Percentiles rank a stretch among this genome's conserved stretches.
These are phyloP conservation scores for Oidium heveae DNA, from an alignment of 2,329 filamentous ascomycete species.

Conservation along the genomic window DNA sequence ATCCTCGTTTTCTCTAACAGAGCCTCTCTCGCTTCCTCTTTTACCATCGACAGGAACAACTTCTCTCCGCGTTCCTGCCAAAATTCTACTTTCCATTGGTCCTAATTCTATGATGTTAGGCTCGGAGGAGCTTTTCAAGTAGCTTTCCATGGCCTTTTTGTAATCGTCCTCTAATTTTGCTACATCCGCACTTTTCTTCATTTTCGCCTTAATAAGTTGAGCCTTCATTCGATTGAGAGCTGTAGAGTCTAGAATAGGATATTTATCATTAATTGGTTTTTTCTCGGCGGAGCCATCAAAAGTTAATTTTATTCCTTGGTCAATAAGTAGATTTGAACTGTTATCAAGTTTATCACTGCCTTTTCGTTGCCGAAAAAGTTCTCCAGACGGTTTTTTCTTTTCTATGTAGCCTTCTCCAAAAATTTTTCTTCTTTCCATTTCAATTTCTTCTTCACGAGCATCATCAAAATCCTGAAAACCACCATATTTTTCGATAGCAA, in stretches of 20 bases:
- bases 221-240: constrained; percentile 73
- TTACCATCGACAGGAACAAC: constrained; percentile 57
- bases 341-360: constrained; percentile 20
- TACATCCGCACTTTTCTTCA: constrained; percentile 22
- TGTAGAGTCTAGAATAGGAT: constrained; percentile 42
- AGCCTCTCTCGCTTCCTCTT: constrained; percentile 59
- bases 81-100: constrained; percentile 70
- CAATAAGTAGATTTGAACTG: constrained; percentile 18
- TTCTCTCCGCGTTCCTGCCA: constrained; percentile 49
- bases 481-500: constrained; percentile 64
- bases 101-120: constrained; percentile 55
- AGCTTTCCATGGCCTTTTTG: constrained; percentile 43
- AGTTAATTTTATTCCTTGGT: constrained; percentile 14
- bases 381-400: constrained; percentile 69
- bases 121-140: constrained; percentile 24
- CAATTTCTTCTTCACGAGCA: constrained; percentile 75
- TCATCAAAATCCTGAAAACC: constrained; percentile 70
- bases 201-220: constrained; percentile 85
- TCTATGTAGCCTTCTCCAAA: constrained; percentile 71
- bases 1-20: constrained; percentile 75
- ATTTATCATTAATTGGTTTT: background rate
- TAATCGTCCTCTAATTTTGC: constrained; percentile 51
- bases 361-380: constrained; percentile 57
- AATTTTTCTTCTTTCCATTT: constrained; percentile 55
- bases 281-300: background rate